Base-by-base conservation (phyloP, 192 early-diverging fungal genomes). In the Cetraspora pellucida region DNA sequence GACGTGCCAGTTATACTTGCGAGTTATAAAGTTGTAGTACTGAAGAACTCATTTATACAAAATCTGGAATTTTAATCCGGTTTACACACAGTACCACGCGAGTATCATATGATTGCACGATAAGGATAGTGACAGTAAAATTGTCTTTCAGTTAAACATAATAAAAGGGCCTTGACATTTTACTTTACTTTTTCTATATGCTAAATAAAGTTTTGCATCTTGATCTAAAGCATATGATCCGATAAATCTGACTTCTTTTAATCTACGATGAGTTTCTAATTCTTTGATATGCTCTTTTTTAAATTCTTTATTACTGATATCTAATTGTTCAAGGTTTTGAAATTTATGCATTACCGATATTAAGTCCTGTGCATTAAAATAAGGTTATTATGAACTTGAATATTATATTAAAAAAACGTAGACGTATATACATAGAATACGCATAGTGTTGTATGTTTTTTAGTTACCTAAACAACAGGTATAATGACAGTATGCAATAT, bases 181-280 rank as follows among this genome's bases (percentile, higher is more conserved):
- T 65, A 37, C 63, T 65, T 65, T 65, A 65, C 63, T 65, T 44
- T 43, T 65, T 3, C 31, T 31, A 65, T 65, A 65, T 31, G 30
- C 63, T 17, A 65, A 43, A 65, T 65, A 65, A 43, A 65, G 37
- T 65, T n/a, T 65, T 19, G 37, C 63, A 65, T 65, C 63, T 65
- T 43, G 31, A 43, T 65, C 63, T n/a, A 65, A 65, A n/a, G 13
- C 31, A 43, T 13, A 31, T 19, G 28, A 31, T 8, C 31, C 31
- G 2, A 65, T 30, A 44, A 65, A 65, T 65, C 30, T 65, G 43
- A 65, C 63, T 65, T 65, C 63, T 44, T 65, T 65, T 43, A 65
- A 43, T 44, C 63, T 65, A 43, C 19, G 13, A 17, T 65, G 63
- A 5, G 31, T 43, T 17, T 65, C 63, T 19, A 65, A 31, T 65